phyloP scores from a whole-genome alignment of 306 rosid species.

The Cicer pinnatifidum region DNA sequence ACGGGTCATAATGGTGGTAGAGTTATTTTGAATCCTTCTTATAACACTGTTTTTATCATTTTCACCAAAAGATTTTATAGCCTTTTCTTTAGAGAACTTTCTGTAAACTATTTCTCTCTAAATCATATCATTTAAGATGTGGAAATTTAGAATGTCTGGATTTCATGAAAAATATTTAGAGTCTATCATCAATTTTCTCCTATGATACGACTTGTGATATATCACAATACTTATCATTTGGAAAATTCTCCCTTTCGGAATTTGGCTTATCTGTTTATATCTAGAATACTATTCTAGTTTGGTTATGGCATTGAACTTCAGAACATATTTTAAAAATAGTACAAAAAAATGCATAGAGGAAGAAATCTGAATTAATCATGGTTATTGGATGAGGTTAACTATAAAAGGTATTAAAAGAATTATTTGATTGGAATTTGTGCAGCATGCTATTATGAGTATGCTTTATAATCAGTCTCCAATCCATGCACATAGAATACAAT shows the following conservation, averaged over 20 bases:
- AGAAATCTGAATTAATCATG: slow-evolving; percentile 15
- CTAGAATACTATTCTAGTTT: not conserved
- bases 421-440: not conserved
- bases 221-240: slow-evolving; percentile 10
- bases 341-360: not conserved
- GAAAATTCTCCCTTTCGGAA: not conserved
- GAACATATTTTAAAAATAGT: not conserved
- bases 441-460: slow-evolving; percentile 8
- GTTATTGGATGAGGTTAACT: not conserved
- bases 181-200: not conserved
- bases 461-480: not conserved
- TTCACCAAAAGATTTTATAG: not conserved
- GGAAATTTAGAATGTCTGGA: not conserved
- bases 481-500: not conserved
- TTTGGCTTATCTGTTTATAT: slow-evolving; percentile 5
- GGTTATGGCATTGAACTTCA: slow-evolving; percentile 14
- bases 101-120: not conserved
- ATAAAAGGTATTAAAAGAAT: not conserved
- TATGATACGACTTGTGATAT: not conserved
- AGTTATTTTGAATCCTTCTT: slow-evolving; percentile 3
- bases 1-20: slow-evolving; percentile 1
- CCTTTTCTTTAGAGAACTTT: slow-evolving; percentile 14
- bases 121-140: not conserved
- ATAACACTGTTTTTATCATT: slow-evolving; percentile 16
- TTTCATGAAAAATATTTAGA: not conserved